Base-by-base conservation (phyloP, 257 asterid genomes). In the Cruciata laevipes region DNA sequence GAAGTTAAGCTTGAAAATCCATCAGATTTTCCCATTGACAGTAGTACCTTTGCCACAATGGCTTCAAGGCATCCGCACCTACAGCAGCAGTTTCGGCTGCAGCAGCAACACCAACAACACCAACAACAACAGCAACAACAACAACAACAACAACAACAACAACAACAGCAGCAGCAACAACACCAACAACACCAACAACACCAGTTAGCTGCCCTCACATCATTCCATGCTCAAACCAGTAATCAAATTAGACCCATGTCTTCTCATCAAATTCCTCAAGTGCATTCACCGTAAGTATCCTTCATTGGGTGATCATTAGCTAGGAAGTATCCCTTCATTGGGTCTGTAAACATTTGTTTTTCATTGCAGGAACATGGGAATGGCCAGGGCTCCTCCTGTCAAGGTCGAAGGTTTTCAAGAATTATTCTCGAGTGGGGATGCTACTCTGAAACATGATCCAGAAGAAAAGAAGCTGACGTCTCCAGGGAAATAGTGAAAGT, bases 381-480 rank as follows among this genome's bases (percentile, higher is more conserved):
- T 87, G 84, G 69, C 84, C 3, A 88, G 99, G 88, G 96, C 99
- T 37, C 99, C 87, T 56, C 99, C 99, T 1, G 96, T 94, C 32
- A 94, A 93, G 82, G 97, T 94, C 61, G 97, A 90, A 88, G 99
- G 97, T 23, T 94, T 94, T 74, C 99, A 90, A 78, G 99, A 94
- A 81, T 78, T 94, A 75, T 88, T 90, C n/a, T n/a, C n/a, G 97
- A 95, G 95, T 30, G 96, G 95, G 65, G 96, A 87, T 81, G 74
- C 97, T 32, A 68, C 95, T 38, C 44, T 79, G 78, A 93, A 90
- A 86, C 95, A 88, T 63, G 92, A 85, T 63, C 76, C 84, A 0
- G 96, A 90, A 61, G 99, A 94, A 77, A 86, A 79, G 80, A 90
- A 94, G 84, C 84, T 88, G n/a, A 79, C 82, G 56, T 88, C 95